A percentile compares a stretch with the other conserved stretches of the same genome.
phyloP scores from a whole-genome alignment of 768 basidiomycete genomes.

The Hygrocybe punicea region DNA sequence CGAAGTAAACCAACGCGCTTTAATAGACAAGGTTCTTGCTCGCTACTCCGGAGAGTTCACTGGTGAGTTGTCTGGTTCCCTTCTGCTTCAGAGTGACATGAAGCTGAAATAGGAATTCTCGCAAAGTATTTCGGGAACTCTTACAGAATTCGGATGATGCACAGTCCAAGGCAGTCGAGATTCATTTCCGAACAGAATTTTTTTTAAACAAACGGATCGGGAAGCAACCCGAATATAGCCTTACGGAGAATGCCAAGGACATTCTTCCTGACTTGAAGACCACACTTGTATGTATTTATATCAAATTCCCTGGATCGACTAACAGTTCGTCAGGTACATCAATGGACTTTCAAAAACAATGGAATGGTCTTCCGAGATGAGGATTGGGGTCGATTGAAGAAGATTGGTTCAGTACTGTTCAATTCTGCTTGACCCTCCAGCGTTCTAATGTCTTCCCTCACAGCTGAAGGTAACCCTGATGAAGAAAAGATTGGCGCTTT shows the following conservation, averaged over 20 bases:
- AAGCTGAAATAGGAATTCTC: not conserved
- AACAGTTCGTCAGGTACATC: constrained; percentile 54
- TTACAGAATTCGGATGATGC: constrained; percentile 97
- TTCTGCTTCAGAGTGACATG: not conserved
- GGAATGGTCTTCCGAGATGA: constrained; percentile 78
- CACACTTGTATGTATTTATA: constrained; percentile 44
- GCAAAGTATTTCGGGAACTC: constrained; percentile 64
- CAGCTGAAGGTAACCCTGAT: constrained; percentile 90
- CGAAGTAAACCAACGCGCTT: constrained; percentile 92
- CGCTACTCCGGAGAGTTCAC: constrained; percentile 95
- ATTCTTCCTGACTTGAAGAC: constrained; percentile 64
- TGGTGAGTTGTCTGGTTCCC: constrained; percentile 17
- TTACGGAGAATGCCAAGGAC: constrained; percentile 6
- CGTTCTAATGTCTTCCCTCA: not conserved
- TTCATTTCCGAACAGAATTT: constrained; percentile 68
- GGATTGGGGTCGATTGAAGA: constrained; percentile 87
- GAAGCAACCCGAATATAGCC: constrained; percentile 13
- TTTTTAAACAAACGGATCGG: constrained; percentile 36
- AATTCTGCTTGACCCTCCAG: not conserved
- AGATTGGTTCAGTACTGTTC: constrained; percentile 58
- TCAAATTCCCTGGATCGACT: not conserved
- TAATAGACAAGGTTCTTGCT: constrained; percentile 95
- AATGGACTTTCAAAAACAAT: constrained; percentile 87
- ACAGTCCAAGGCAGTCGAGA: constrained; percentile 68
- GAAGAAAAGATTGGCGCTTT: constrained; percentile 96